Evolutionary conservation across 1,284 basidiomycete genomes (phyloP), one percentile per base, ranked within the genome.

Genomic region (Rhodotorula mucilaginosa): DNA sequence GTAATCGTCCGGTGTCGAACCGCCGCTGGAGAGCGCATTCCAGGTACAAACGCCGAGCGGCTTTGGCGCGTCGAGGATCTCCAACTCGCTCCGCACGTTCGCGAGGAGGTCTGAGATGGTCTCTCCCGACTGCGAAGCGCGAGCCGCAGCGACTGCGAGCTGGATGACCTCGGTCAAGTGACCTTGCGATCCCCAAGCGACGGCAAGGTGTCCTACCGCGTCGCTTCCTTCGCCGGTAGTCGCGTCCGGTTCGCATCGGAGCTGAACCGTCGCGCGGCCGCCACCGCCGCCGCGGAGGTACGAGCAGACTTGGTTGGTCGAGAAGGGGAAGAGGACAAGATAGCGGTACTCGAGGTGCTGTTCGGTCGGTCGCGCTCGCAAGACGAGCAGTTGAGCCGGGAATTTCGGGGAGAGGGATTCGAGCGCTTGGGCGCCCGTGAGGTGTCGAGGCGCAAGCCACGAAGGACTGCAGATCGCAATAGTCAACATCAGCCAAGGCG

Each of bases 1-100:
- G 71, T 75, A 79, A 47, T 58, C 57, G 13, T 26, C 13, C 44
- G 21, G 61, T 16, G 16, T 29, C 13, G 29, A 49, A 13, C 10
- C 44, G 10, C 26, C 61, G 23, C 34, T 58, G 13, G 73, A 71
- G 29, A 79, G 71, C 31, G 68, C 71, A 67, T 79, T 79, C 78
- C 77, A 76, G 1, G 76, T 78, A 62, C 75, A 76, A 8, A 71
- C 57, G 5, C 64, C 58, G n/a, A 70, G 58, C 29, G 46, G n/a
- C 13, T 48, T 39, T 2, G 57, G 31, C 23, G n/a, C 26, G 19
- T 34, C 19, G 31, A 29, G 34, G 19, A 10, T 13, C 2, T 8
- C 15, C 5, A 34, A 7, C 7, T 8, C 61, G 16, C 8, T 23
- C 29, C 12, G 54, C 21, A 31, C 39, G 44, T 1, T 5, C 10